phyloP scores from a whole-genome alignment of 257 asterid genomes.

The Buddleja alternifolia region DNA sequence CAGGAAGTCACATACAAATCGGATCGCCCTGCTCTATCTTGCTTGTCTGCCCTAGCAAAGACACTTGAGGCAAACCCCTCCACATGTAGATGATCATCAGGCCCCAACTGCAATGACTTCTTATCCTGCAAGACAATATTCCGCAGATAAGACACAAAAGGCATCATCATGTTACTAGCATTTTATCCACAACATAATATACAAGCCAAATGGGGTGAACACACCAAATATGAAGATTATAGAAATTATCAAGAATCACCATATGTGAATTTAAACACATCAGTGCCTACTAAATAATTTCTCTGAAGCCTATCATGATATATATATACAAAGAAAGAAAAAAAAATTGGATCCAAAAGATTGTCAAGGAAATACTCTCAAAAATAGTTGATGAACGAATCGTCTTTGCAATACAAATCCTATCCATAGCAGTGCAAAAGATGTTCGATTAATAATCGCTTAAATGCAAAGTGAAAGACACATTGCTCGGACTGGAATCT shows the following conservation, averaged over 20 bases:
- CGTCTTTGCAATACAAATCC: background rate
- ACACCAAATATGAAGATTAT: background rate
- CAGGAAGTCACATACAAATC: conserved; percentile 50
- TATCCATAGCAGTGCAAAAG: conserved; percentile 2
- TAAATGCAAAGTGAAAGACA: background rate
- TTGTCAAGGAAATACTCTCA: background rate
- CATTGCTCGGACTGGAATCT: background rate
- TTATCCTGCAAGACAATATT: conserved; percentile 62
- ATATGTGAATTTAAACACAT: background rate
- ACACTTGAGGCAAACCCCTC: conserved; percentile 94
- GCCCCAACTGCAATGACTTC: conserved; percentile 78
- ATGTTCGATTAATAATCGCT: background rate
- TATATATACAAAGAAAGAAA: no score
- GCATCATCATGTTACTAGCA: background rate
- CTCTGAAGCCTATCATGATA: background rate
- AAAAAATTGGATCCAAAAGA: no score
- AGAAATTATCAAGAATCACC: background rate
- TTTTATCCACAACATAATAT: background rate
- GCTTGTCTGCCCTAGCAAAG: conserved; percentile 92
- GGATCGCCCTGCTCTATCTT: conserved; percentile 82
- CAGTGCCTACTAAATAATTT: background rate
- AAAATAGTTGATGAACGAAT: background rate
- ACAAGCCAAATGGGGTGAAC: background rate
- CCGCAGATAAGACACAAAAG: conserved; percentile 2
- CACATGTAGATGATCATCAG: conserved; percentile 80